Evolutionary conservation across 257 asterid species (phyloP).

Genomic region (Solanum chmielewskii): DNA sequence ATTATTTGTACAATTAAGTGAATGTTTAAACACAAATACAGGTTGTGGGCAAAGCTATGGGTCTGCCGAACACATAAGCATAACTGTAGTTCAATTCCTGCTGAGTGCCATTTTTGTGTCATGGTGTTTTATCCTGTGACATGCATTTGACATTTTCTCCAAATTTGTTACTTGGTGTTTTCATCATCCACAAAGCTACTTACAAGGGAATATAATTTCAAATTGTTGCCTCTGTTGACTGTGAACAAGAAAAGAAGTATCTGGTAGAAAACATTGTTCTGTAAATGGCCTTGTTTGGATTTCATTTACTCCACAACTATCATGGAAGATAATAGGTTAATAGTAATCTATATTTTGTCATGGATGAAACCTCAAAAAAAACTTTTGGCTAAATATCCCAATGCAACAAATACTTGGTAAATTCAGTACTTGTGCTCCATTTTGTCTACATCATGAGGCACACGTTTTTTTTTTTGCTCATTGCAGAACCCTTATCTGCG

Average conservation of each 20-base stretch:
- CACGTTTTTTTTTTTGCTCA: background rate
- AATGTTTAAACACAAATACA: background rate
- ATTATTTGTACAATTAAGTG: background rate
- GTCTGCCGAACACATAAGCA: background rate
- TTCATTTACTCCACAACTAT: background rate
- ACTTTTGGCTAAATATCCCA: background rate
- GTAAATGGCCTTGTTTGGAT: background rate
- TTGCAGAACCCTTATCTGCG: constrained; percentile 80
- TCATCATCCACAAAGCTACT: background rate
- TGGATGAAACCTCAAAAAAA: background rate
- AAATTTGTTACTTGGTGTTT: background rate
- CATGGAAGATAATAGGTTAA: background rate
- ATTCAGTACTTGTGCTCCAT: background rate
- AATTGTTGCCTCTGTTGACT: background rate
- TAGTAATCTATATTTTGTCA: background rate
- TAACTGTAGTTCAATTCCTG: background rate
- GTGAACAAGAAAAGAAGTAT: background rate
- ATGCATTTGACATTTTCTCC: background rate
- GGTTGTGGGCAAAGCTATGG: background rate
- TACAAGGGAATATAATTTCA: background rate
- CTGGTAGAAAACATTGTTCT: background rate
- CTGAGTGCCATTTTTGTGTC: background rate
- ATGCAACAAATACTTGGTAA: background rate
- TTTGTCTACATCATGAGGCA: background rate
- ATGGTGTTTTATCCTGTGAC: background rate